These are phyloP conservation scores for Tolypocladium tundrense DNA, from an alignment of 2,329 filamentous ascomycete species.

Conservation along the genomic window DNA sequence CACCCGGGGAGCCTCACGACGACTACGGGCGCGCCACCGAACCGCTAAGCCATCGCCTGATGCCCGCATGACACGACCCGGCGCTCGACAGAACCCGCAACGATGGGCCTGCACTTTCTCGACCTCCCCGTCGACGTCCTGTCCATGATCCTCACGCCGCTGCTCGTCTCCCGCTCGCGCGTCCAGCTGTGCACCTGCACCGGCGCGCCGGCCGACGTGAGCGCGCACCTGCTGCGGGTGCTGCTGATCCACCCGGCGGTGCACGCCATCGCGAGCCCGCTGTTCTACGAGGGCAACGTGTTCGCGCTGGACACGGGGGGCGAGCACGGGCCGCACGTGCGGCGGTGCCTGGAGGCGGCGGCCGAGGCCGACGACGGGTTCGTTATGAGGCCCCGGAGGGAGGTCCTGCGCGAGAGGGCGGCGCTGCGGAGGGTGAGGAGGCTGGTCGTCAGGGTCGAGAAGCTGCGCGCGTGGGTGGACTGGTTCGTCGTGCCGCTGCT, in stretches of 20 bases:
- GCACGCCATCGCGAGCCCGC: slow-evolving; percentile 19
- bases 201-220: slow-evolving; percentile 5
- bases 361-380: slow-evolving; percentile 8
- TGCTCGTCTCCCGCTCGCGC: slow-evolving; percentile 13
- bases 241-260: slow-evolving; percentile 22
- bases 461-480: slow-evolving; percentile 21
- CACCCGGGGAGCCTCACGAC: too few species aligned
- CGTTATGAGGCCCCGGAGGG: slow-evolving; percentile 1
- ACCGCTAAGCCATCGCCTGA: too few species aligned
- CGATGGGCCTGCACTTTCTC: slow-evolving; percentile 15
- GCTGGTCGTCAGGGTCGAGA: slow-evolving; percentile 17
- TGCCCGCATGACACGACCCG: not conserved
- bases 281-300: slow-evolving; percentile 20
- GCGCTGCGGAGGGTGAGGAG: slow-evolving; percentile 15
- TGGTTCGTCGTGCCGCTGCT: slow-evolving; percentile 16
- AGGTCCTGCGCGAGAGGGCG: slow-evolving; percentile 12
- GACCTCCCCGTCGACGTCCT: slow-evolving; percentile 23
- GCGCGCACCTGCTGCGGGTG: slow-evolving; percentile 13
- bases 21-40: too few species aligned
- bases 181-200: slow-evolving; percentile 20
- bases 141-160: slow-evolving; percentile 17
- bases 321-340: slow-evolving; percentile 15
- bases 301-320: slow-evolving; percentile 19
- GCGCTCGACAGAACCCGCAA: not conserved
- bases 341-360: slow-evolving; percentile 11